Evolutionary conservation across 2,329 filamentous ascomycete species (phyloP).

Genomic region (Dendryphion nanum): DNA sequence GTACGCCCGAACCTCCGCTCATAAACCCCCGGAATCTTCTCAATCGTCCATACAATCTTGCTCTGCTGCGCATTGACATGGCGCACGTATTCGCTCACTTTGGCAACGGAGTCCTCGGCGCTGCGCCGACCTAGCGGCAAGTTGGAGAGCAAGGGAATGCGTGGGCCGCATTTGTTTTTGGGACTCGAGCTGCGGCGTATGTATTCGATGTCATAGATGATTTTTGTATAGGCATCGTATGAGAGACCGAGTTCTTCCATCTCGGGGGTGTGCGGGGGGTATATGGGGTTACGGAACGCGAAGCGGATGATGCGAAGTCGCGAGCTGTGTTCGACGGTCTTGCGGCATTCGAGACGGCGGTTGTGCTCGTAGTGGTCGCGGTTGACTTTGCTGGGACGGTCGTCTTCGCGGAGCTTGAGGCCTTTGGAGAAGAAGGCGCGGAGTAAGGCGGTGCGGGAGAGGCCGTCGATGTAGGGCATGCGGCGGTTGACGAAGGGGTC

Average conservation of each 20-base stretch:
- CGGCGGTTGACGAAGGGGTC: constrained; percentile 22
- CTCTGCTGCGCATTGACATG: constrained; percentile 16
- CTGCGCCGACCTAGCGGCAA: constrained; percentile 14
- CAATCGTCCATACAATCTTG: constrained; percentile 23
- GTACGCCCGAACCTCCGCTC: constrained; percentile 12
- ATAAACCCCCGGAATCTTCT: constrained; percentile 22
- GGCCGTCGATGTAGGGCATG: constrained; percentile 13
- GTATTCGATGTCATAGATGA: constrained; percentile 15
- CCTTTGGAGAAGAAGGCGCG: constrained; percentile 6
- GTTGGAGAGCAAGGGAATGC: constrained; percentile 9
- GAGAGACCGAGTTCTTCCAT: constrained; percentile 22
- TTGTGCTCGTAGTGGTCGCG: constrained; percentile 23
- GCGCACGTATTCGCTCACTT: constrained; percentile 21
- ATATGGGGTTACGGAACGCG: constrained; percentile 19
- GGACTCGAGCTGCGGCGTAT: constrained; percentile 7
- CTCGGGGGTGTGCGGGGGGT: constrained; percentile 23
- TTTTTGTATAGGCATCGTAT: constrained; percentile 11
- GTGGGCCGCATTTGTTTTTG: neutral
- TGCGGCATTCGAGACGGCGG: constrained; percentile 21
- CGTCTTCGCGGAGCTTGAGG: constrained; percentile 10
- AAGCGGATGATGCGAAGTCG: constrained; percentile 21
- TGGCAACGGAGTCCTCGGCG: constrained; percentile 13
- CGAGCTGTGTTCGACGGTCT: constrained; percentile 18
- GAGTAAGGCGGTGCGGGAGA: constrained; percentile 4
- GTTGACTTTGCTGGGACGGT: constrained; percentile 14